Evolutionary conservation across 257 asterid genomes (phyloP).

Genomic region (Buddleja alternifolia): DNA sequence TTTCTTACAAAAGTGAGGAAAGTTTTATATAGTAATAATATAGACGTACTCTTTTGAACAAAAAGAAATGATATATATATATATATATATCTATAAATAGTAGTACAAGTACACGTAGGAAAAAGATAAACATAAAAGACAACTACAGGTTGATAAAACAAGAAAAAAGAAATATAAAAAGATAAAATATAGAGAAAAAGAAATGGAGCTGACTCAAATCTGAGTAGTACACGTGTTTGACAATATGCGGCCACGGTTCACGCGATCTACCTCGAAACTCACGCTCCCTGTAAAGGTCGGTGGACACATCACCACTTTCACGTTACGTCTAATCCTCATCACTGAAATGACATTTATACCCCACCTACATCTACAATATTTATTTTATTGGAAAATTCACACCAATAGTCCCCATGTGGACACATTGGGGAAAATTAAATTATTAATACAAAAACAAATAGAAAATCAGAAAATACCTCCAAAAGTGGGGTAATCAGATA

Average conservation of each 20-base stretch:
- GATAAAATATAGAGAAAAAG: too few species aligned
- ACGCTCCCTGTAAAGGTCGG: conserved; percentile 36
- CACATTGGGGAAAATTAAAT: too few species aligned
- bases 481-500: too few species aligned
- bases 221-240: conserved; percentile 29
- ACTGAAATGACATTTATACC: conserved; percentile 17
- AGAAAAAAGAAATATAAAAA: background rate
- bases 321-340: conserved; percentile 20
- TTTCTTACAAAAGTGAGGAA: too few species aligned
- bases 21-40: too few species aligned
- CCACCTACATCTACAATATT: background rate
- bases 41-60: too few species aligned
- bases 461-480: too few species aligned
- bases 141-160: background rate
- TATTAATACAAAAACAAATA: too few species aligned
- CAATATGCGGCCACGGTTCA: background rate
- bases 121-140: background rate
- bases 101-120: background rate
- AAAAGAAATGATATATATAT: too few species aligned
- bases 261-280: conserved; percentile 24
- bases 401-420: too few species aligned
- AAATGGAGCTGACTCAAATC: background rate
- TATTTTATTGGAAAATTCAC: too few species aligned
- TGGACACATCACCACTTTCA: conserved; percentile 22
- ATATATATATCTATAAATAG: too few species aligned